Percentiles rank a stretch among this genome's conserved stretches.
These are phyloP conservation scores for Candida ponderosae DNA, from an alignment of 805 yeast species.

Conservation along the genomic window DNA sequence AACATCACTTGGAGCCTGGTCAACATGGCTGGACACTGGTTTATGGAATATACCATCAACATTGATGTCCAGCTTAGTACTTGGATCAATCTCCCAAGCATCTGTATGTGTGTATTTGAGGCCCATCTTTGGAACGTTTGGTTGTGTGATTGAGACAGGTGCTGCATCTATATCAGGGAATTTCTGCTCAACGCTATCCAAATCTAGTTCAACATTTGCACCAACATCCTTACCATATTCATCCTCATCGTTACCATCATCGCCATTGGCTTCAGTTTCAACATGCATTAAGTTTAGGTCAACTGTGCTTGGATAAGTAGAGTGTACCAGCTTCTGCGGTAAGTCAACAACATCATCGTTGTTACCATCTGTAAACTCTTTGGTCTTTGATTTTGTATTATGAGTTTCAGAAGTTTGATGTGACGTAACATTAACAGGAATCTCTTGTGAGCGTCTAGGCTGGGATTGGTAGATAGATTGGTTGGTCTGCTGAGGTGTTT, in stretches of 20 bases:
- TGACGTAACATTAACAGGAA: background rate
- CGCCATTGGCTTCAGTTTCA: slow-evolving; percentile 19
- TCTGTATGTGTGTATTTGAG: slow-evolving; percentile 12
- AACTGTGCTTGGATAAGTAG: background rate
- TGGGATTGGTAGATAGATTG: no score
- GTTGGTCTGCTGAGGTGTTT: background rate
- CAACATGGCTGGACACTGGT: background rate
- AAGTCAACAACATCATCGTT: slow-evolving; percentile 1
- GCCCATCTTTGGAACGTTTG: background rate
- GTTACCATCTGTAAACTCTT: background rate
- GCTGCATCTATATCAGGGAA: slow-evolving; percentile 5
- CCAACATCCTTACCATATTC: slow-evolving; percentile 31
- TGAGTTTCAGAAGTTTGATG: slow-evolving; percentile 9
- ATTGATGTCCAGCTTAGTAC: slow-evolving; percentile 1
- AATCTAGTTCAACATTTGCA: slow-evolving; percentile 29
- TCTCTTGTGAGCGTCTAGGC: slow-evolving; percentile 1
- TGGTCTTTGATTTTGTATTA: slow-evolving; percentile 10
- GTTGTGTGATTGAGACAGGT: background rate
- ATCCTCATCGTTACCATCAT: slow-evolving; percentile 39
- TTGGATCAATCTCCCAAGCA: slow-evolving; percentile 10
- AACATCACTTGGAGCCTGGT: background rate
- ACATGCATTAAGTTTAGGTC: background rate
- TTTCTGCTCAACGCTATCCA: slow-evolving; percentile 4
- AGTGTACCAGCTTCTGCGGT: background rate
- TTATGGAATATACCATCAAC: slow-evolving; percentile 17